Evolutionary conservation across 2,329 filamentous ascomycete species (phyloP), one percentile per base, ranked within the genome.

Genomic region (Pyricularia grisea): DNA sequence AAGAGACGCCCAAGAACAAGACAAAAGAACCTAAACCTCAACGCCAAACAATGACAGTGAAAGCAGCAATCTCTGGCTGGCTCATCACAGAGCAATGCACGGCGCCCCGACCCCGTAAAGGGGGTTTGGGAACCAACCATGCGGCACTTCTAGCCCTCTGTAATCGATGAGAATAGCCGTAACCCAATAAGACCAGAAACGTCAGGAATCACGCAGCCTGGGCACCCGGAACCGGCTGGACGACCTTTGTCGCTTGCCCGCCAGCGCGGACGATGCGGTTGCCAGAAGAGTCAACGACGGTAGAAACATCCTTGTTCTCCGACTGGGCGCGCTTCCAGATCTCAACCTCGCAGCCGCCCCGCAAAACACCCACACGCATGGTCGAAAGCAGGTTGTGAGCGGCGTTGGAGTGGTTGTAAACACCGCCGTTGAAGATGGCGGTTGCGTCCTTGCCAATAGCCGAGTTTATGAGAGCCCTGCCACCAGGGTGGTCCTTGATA

Each of bases 401-500:
- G 69, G 92, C 92, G 81, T 96, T 96, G 78, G 90, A 93, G 84
- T 96, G 92, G 78, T 90, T 87, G 83, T 96, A 96, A 71, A 96
- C 91, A 81, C 92, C 92, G 73, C 92, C 92, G 79, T 96, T 96
- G 87, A 96, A 96, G 81, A 94, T 92, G 74, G 92, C 91, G 20
- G 92, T 95, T 69, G 92, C 92, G 72, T 96, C 92, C 83, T 95
- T 95, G 78, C 92, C 92, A 69, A 96, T 87, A 67, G 89, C 92
- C 31, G 90, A 91, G 73, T 83, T 87, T 82, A 96, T 95, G 81
- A 96, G 90, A 61, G 92, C 91, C 84, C 92, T 93, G 77, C 92
- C 92, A 84, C 92, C 92, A n/a, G 92, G 92, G 79, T 96, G 92
- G 75, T 94, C 91, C 80, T 92, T 91, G 83, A 95, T 91, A 81